These are phyloP conservation scores for Chlamydomonas eustigma DNA, from an alignment of 139 green algal genomes.

Conservation along the genomic window DNA sequence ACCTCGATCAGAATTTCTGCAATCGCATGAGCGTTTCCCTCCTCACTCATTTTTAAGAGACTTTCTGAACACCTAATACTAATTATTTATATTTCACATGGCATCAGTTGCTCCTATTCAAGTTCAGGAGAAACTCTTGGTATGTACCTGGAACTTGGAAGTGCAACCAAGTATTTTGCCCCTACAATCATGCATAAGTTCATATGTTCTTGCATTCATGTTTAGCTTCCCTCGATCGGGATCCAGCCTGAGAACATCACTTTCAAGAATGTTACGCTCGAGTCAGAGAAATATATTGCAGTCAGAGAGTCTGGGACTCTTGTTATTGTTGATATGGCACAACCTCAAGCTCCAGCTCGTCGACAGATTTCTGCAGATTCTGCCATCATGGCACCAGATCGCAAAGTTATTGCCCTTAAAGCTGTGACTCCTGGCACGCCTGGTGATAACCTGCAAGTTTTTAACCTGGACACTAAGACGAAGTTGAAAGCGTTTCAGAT, in stretches of 20 bases:
- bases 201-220: background rate
- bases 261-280: constrained; percentile 97
- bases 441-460: constrained; percentile 93
- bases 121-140: constrained; percentile 49
- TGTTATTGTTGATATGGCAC: constrained; percentile 92
- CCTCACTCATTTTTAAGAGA: too few species aligned
- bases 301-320: constrained; percentile 77
- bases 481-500: constrained; percentile 97
- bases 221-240: constrained; percentile 83
- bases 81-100: too few species aligned
- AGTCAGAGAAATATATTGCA: constrained; percentile 96
- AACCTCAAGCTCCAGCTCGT: constrained; percentile 72
- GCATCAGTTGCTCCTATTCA: constrained; percentile 31
- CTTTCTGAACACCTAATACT: too few species aligned
- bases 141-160: constrained; percentile 13
- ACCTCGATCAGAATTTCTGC: too few species aligned
- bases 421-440: constrained; percentile 38
- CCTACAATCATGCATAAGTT: background rate
- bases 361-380: constrained; percentile 95
- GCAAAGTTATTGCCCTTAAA: constrained; percentile 96
- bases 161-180: background rate
- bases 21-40: too few species aligned
- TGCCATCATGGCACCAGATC: constrained; percentile 91
- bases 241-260: constrained; percentile 89
- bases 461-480: constrained; percentile 97